phyloP scores from a whole-genome alignment of 2,329 filamentous ascomycete species.

The Aspergillus fumigatus region DNA sequence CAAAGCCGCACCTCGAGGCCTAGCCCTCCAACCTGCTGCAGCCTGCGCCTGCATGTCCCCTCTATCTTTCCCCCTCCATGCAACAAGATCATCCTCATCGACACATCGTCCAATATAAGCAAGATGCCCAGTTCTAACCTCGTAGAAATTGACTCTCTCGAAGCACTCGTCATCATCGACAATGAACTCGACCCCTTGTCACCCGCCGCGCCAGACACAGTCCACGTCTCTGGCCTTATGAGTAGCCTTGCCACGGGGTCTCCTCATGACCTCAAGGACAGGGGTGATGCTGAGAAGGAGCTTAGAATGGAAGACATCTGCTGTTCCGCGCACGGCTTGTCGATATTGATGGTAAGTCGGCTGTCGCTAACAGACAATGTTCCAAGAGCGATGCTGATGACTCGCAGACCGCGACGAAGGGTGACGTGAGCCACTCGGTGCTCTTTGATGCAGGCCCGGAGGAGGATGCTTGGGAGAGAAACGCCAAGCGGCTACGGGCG shows the following conservation, averaged over 20 bases:
- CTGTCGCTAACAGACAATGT: neutral
- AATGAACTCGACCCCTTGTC: slow-evolving; percentile 54
- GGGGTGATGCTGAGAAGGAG: slow-evolving; percentile 43
- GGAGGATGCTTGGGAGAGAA: slow-evolving; percentile 49
- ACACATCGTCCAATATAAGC: neutral
- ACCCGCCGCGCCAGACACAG: slow-evolving; percentile 40
- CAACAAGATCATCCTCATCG: neutral
- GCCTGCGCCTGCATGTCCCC: neutral
- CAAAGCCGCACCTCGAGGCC: neutral
- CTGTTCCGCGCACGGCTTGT: slow-evolving; percentile 53
- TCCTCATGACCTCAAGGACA: slow-evolving; percentile 27
- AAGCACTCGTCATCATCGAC: slow-evolving; percentile 50
- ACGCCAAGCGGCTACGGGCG: slow-evolving; percentile 42
- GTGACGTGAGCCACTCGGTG: slow-evolving; percentile 42
- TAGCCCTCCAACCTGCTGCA: neutral
- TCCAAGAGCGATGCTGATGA: neutral
- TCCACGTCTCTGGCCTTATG: slow-evolving; percentile 42
- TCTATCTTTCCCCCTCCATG: neutral
- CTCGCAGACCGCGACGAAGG: slow-evolving; percentile 45
- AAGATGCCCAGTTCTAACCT: slow-evolving; percentile 17
- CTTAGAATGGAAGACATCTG: slow-evolving; percentile 49
- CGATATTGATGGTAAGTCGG: slow-evolving; percentile 46
- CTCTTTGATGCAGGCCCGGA: slow-evolving; percentile 54
- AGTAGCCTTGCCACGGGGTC: slow-evolving; percentile 39
- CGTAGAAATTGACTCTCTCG: slow-evolving; percentile 44